phyloP scores from a whole-genome alignment of 2,329 filamentous ascomycete genomes.

The Hymenoscyphus scutula region DNA sequence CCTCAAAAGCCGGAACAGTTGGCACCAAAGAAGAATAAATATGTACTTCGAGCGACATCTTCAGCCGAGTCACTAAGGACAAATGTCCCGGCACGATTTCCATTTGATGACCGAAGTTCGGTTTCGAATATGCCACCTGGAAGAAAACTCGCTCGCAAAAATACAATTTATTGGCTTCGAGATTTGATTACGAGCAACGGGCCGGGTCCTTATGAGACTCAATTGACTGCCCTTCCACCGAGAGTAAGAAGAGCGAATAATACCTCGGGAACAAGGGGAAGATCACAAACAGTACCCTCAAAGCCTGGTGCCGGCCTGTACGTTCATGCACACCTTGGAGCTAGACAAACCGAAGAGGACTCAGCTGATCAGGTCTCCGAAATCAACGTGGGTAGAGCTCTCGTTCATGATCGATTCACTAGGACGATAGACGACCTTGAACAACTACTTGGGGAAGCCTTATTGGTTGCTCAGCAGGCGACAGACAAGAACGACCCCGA shows the following conservation, averaged over 20 bases:
- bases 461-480: constrained; percentile 38
- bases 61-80: constrained; percentile 19
- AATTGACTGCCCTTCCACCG: constrained; percentile 32
- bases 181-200: constrained; percentile 29
- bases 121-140: constrained; percentile 13
- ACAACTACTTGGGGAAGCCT: constrained; percentile 38
- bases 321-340: constrained; percentile 16
- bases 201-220: constrained; percentile 26
- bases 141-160: constrained; percentile 20
- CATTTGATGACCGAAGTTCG: constrained; percentile 14
- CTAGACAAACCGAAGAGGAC: constrained; percentile 10
- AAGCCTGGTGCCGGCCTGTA: constrained; percentile 20
- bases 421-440: constrained; percentile 39
- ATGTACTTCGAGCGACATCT: constrained; percentile 20
- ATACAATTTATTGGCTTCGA: constrained; percentile 33
- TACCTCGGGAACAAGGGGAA: constrained; percentile 8
- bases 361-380: constrained; percentile 12
- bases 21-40: constrained; percentile 4
- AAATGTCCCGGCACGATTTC: not conserved
- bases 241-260: constrained; percentile 20
- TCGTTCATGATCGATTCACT: constrained; percentile 33
- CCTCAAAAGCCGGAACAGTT: constrained; percentile 12
- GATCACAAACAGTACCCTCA: constrained; percentile 19
- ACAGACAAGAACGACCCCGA: constrained; percentile 29
- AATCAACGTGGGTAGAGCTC: not conserved